Evolutionary conservation across 208 protist species (phyloP).

Genomic region (Acanthamoeba quina): DNA sequence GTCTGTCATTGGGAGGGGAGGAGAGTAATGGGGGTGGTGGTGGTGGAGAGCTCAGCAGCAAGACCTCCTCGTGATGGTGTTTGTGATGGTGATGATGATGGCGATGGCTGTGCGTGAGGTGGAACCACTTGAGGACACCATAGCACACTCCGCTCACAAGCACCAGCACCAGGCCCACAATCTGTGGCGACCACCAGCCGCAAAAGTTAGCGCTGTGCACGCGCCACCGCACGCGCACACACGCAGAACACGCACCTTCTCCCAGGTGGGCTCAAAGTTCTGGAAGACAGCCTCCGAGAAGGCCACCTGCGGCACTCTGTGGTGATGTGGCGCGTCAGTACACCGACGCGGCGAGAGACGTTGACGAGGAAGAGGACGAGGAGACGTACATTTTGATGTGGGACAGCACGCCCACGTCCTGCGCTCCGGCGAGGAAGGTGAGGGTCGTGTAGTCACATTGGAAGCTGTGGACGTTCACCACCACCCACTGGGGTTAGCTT

Average conservation of each 20-base stretch:
- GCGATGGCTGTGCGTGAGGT: conserved; percentile 15
- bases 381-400: conserved; percentile 35
- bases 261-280: conserved; percentile 38
- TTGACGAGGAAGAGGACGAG: neutral
- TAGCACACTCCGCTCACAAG: conserved; percentile 16
- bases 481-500: neutral
- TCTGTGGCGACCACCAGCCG: neutral
- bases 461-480: neutral
- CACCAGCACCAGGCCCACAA: conserved; percentile 37
- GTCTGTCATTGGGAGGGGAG: too few species aligned
- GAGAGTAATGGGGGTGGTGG: neutral
- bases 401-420: conserved; percentile 59
- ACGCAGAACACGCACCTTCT: neutral
- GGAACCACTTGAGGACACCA: conserved; percentile 58
- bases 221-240: neutral
- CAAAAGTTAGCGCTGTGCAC: neutral
- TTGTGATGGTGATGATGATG: neutral
- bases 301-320: conserved; percentile 22
- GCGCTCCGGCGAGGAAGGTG: conserved; percentile 45
- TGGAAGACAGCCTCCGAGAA: conserved; percentile 38
- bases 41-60: neutral
- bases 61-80: neutral
- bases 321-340: neutral
- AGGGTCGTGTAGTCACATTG: conserved; percentile 30
- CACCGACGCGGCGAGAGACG: neutral